These are phyloP conservation scores for Withania somnifera DNA, from an alignment of 305 asterid genomes.

Conservation along the genomic window DNA sequence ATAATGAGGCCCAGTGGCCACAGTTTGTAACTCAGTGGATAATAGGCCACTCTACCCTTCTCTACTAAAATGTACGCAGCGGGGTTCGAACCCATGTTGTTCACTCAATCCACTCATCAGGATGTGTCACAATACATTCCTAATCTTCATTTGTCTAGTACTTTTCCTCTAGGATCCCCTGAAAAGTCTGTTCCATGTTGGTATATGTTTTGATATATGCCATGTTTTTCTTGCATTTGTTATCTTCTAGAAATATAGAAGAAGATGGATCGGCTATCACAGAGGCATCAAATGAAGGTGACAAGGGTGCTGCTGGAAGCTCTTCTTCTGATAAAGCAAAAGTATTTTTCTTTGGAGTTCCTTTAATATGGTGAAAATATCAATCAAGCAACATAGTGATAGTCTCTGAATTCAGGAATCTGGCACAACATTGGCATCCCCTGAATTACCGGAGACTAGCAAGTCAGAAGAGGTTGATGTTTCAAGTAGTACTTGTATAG, in stretches of 20 bases:
- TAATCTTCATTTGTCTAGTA: neutral
- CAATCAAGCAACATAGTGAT: conserved; percentile 9
- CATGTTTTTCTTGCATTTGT: conserved; percentile 3
- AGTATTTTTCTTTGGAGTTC: conserved; percentile 16
- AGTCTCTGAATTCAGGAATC: conserved; percentile 37
- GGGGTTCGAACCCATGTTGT: neutral
- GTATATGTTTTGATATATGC: neutral
- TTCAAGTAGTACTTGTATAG: conserved; percentile 26
- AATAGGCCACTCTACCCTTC: neutral
- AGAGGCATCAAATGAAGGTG: conserved; percentile 33
- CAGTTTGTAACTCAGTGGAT: neutral
- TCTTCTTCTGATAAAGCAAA: conserved; percentile 55
- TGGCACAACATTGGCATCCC: conserved; percentile 30
- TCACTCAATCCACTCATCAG: neutral
- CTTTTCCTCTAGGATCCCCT: neutral
- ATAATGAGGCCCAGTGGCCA: neutral
- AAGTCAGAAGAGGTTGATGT: conserved; percentile 32
- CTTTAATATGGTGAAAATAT: neutral
- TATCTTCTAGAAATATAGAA: conserved; percentile 64
- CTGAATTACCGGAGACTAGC: conserved; percentile 31
- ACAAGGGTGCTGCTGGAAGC: conserved; percentile 38
- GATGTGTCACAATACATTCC: neutral
- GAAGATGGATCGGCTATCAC: conserved; percentile 53
- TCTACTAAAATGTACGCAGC: neutral
- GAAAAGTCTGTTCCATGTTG: neutral